Evolutionary conservation across 139 green algal species (phyloP).

Genomic region (Coelastrella sp.): DNA sequence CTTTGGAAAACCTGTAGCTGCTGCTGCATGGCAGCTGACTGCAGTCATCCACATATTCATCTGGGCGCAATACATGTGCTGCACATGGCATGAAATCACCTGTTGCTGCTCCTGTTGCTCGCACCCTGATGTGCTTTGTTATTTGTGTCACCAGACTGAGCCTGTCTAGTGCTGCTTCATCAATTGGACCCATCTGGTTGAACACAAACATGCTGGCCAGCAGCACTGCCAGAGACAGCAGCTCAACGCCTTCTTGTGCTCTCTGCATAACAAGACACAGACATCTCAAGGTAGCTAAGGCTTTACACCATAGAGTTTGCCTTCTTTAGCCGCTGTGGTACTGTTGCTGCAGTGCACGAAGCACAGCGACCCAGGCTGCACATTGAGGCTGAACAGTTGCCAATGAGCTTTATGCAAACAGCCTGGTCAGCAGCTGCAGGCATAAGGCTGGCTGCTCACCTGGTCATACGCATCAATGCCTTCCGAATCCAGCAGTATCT

Average conservation of each 20-base stretch:
- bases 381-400: too few relatives aligned
- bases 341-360: too few relatives aligned
- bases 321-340: too few relatives aligned
- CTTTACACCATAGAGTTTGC: neutral
- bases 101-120: constrained; percentile 53
- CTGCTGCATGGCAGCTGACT: neutral
- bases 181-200: constrained; percentile 98
- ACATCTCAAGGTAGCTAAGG: neutral
- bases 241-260: constrained; percentile 94
- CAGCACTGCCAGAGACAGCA: constrained; percentile 96
- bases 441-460: constrained; percentile 55
- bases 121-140: constrained; percentile 90
- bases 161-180: constrained; percentile 95
- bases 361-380: too few relatives aligned
- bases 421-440: neutral
- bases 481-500: constrained; percentile 96
- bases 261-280: constrained; percentile 70
- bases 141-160: constrained; percentile 97
- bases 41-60: neutral
- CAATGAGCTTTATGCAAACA: too few relatives aligned
- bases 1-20: neutral
- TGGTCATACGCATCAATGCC: constrained; percentile 98
- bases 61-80: neutral
- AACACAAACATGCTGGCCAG: constrained; percentile 95
- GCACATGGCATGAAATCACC: neutral